Evolutionary conservation across 805 yeast species (phyloP).

Genomic region (Blastobotrys americana): DNA sequence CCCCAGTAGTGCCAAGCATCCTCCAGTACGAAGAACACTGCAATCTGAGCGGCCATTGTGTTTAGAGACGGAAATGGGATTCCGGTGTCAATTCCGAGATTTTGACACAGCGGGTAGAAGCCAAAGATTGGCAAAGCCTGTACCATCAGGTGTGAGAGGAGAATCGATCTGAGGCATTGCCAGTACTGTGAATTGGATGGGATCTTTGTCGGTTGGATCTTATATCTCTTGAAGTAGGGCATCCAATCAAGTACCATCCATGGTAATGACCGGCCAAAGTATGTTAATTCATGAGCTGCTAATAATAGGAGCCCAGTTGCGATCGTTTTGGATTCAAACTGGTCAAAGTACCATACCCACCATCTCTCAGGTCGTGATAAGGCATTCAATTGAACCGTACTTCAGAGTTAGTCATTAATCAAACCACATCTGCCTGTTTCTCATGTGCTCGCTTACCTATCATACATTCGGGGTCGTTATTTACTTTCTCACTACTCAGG

Average conservation of each 20-base stretch:
- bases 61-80: slow-evolving; percentile 77
- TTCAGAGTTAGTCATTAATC: slow-evolving; percentile 26
- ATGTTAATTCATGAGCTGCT: slow-evolving; percentile 74
- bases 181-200: slow-evolving; percentile 81
- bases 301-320: slow-evolving; percentile 89
- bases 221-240: slow-evolving; percentile 77
- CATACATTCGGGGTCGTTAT: too few relatives aligned
- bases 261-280: slow-evolving; percentile 87
- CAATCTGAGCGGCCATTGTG: slow-evolving; percentile 58
- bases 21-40: slow-evolving; percentile 74
- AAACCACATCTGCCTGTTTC: background rate
- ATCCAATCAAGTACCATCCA: slow-evolving; percentile 83
- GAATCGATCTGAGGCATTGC: slow-evolving; percentile 81
- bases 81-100: slow-evolving; percentile 62
- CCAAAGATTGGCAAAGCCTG: slow-evolving; percentile 97
- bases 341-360: slow-evolving; percentile 90
- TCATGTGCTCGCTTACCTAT: too few relatives aligned
- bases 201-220: slow-evolving; percentile 79
- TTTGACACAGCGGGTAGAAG: slow-evolving; percentile 85
- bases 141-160: slow-evolving; percentile 79
- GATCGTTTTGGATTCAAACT: slow-evolving; percentile 74
- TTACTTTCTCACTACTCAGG: too few relatives aligned
- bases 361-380: slow-evolving; percentile 42
- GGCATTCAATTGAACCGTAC: too few relatives aligned
- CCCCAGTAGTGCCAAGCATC: slow-evolving; percentile 97